phyloP scores from a whole-genome alignment of 208 protist genomes.

The Trypanosoma mega region DNA sequence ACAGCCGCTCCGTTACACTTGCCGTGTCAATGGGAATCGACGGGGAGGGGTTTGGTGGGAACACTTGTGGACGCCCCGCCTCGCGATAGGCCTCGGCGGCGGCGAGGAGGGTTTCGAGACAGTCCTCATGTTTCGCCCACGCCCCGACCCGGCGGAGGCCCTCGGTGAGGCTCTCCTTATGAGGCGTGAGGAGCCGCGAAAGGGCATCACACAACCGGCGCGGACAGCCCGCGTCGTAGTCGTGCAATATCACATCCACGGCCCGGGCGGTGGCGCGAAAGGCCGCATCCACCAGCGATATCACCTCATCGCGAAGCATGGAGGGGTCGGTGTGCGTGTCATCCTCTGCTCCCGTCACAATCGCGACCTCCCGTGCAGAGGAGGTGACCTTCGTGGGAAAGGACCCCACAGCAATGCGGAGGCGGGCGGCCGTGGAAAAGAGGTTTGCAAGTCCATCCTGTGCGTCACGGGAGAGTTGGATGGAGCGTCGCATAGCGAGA shows the following conservation, averaged over 20 bases:
- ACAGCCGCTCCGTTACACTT: too few relatives aligned
- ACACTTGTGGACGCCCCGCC: conserved; percentile 4
- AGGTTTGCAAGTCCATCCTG: conserved; percentile 41
- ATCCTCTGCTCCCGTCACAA: too few relatives aligned
- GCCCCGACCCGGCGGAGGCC: conserved; percentile 21
- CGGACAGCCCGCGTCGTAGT: conserved; percentile 38
- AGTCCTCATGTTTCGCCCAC: conserved; percentile 23
- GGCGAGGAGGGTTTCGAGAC: conserved; percentile 24
- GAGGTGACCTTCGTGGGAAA: too few relatives aligned
- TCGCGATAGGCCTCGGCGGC: conserved; percentile 20
- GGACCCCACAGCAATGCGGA: conserved; percentile 26
- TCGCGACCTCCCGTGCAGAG: too few relatives aligned
- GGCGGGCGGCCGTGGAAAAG: conserved; percentile 28
- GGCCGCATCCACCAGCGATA: conserved; percentile 26
- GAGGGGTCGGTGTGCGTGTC: too few relatives aligned
- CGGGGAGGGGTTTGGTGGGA: neutral
- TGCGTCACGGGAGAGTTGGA: conserved; percentile 30
- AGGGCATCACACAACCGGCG: conserved; percentile 36
- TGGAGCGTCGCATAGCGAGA: conserved; percentile 4
- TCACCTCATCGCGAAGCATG: too few relatives aligned
- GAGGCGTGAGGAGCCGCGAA: conserved; percentile 20
- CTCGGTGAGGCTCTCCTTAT: conserved; percentile 6
- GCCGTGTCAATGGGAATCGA: too few relatives aligned
- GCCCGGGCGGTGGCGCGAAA: conserved; percentile 30
- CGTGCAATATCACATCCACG: conserved; percentile 51